A percentile compares a stretch with the other conserved stretches of the same genome.
Evolutionary conservation across 345 rosid genomes (phyloP).

Genomic region (Lagerstroemia speciosa): DNA sequence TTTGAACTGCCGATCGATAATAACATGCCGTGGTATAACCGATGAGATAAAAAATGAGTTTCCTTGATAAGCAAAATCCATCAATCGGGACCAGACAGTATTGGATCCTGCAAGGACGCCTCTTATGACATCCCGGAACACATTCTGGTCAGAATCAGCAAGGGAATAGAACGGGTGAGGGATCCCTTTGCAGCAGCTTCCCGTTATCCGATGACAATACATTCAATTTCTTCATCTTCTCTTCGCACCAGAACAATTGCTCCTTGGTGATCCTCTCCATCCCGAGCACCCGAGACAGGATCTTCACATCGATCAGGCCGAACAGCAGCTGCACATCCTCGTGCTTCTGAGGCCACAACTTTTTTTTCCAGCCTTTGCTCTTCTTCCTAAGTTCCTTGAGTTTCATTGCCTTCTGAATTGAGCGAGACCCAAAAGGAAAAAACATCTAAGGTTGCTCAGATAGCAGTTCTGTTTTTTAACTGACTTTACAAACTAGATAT

Average conservation of each 20-base stretch:
- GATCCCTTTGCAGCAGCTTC: conserved; percentile 65
- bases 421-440: background rate
- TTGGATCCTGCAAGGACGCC: background rate
- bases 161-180: conserved; percentile 76
- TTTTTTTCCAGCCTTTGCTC: conserved; percentile 69
- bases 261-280: conserved; percentile 66
- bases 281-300: conserved; percentile 57
- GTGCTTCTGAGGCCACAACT: conserved; percentile 62
- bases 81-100: background rate
- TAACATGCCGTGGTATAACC: background rate
- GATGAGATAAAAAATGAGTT: background rate
- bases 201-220: conserved; percentile 29
- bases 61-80: background rate
- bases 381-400: conserved; percentile 60
- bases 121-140: background rate
- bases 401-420: conserved; percentile 57
- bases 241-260: conserved; percentile 88
- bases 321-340: conserved; percentile 65
- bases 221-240: conserved; percentile 77
- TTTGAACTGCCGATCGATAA: background rate
- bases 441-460: background rate
- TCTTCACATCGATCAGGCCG: conserved; percentile 56
- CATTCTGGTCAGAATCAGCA: conserved; percentile 27
- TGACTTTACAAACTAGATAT: no score
- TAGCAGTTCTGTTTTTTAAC: no score